phyloP scores from a whole-genome alignment of 176 grass and related monocot genomes.

The Coix lacrymajobi region DNA sequence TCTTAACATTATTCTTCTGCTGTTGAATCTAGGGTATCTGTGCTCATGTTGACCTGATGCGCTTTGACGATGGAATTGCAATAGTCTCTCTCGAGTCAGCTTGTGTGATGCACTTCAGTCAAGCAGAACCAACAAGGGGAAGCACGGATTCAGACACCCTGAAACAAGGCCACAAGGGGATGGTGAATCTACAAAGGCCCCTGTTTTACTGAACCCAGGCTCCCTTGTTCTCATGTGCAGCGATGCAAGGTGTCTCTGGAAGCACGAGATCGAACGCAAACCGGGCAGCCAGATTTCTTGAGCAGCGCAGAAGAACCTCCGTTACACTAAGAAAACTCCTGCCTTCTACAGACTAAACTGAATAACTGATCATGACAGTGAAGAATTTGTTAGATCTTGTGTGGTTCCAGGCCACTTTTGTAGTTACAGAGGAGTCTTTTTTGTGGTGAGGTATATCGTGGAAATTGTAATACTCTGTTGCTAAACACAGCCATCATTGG shows the following conservation, averaged over 20 bases:
- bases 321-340: slow-evolving; percentile 16
- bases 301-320: slow-evolving; percentile 16
- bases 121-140: slow-evolving; percentile 3
- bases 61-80: slow-evolving; percentile 76
- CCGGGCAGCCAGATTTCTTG: slow-evolving; percentile 19
- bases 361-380: not conserved
- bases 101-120: slow-evolving; percentile 69
- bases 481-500: not conserved
- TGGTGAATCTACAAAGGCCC: not conserved
- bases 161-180: not conserved
- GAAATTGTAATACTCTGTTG: not conserved
- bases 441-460: not conserved
- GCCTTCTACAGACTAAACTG: not conserved
- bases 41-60: slow-evolving; percentile 87
- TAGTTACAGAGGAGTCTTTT: not conserved
- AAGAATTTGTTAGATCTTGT: not conserved
- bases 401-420: not conserved
- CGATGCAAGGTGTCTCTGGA: slow-evolving; percentile 72
- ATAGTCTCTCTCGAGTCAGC: slow-evolving; percentile 76
- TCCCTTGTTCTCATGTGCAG: slow-evolving; percentile 78
- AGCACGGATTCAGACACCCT: not conserved
- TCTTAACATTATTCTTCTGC: not conserved
- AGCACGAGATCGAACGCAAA: slow-evolving; percentile 79
- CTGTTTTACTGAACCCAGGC: slow-evolving; percentile 58
- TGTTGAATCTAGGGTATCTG: slow-evolving; percentile 57